These are phyloP conservation scores for Aquanectria penicillioides DNA, from an alignment of 2,329 filamentous ascomycete species.

Conservation along the genomic window DNA sequence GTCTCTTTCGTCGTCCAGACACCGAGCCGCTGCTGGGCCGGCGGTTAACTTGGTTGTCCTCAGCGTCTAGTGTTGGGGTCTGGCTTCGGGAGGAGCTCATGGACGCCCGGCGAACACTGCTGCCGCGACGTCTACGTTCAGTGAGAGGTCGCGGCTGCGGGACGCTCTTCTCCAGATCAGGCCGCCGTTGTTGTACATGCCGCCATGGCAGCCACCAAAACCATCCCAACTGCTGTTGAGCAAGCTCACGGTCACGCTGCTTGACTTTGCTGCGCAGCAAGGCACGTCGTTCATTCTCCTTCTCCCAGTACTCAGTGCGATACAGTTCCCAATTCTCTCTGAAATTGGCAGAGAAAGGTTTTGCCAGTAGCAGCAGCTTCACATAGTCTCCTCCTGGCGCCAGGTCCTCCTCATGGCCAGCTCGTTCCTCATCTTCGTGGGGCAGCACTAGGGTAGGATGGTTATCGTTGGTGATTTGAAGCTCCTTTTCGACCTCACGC, in stretches of 20 bases:
- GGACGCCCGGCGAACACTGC: constrained; percentile 63
- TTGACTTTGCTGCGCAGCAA: constrained; percentile 76
- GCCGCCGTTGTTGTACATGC: constrained; percentile 47
- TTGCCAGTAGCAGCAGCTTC: constrained; percentile 88
- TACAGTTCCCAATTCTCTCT: constrained; percentile 98
- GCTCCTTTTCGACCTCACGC: constrained; percentile 68
- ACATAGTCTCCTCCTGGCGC: constrained; percentile 91
- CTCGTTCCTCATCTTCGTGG: constrained; percentile 67
- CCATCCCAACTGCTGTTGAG: constrained; percentile 75
- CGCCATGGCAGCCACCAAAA: constrained; percentile 88
- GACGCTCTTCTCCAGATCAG: constrained; percentile 50
- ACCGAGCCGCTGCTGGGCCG: constrained; percentile 60
- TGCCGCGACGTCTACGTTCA: constrained; percentile 61
- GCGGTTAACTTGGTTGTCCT: constrained; percentile 53
- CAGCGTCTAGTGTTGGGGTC: constrained; percentile 59
- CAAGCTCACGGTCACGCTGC: constrained; percentile 73
- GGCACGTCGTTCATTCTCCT: constrained; percentile 89
- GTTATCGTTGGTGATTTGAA: constrained; percentile 57
- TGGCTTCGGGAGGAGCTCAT: constrained; percentile 61
- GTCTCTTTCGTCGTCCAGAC: constrained; percentile 63
- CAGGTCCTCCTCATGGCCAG: constrained; percentile 87
- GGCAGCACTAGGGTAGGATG: constrained; percentile 55
- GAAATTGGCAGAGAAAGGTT: constrained; percentile 94
- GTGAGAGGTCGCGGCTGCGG: constrained; percentile 54
- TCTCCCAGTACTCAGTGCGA: constrained; percentile 94